phyloP scores from a whole-genome alignment of 495 filamentous ascomycete species.

The Lichenothelia convexa region DNA sequence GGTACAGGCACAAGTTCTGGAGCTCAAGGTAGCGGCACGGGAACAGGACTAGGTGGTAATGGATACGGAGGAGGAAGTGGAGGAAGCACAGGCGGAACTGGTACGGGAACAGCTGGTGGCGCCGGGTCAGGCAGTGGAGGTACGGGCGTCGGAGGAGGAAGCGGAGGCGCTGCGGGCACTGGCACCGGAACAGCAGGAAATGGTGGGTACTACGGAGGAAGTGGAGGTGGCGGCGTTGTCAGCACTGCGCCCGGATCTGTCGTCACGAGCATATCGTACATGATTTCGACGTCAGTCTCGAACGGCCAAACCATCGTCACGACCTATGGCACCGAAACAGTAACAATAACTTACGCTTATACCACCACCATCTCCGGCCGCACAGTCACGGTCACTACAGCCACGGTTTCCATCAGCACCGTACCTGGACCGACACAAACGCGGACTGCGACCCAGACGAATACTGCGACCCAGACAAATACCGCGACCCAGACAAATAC shows the following conservation, averaged over 20 bases:
- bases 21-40: not conserved
- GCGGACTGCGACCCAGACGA: not conserved
- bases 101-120: not conserved
- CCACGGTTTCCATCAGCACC: not conserved
- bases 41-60: not conserved
- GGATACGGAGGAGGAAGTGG: not conserved
- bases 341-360: not conserved
- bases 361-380: not conserved
- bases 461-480: not conserved
- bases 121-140: slow-evolving; percentile 1
- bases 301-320: slow-evolving; percentile 1
- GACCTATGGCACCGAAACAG: slow-evolving; percentile 1
- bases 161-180: not conserved
- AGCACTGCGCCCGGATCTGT: slow-evolving; percentile 3
- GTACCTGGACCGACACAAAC: not conserved
- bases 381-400: not conserved
- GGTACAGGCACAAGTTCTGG: not conserved
- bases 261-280: too few relatives aligned
- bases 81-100: not conserved
- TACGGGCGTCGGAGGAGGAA: slow-evolving; percentile 1
- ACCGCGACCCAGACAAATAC: too few relatives aligned
- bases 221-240: not conserved
- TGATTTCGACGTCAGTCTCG: not conserved
- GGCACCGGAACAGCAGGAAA: not conserved
- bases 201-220: not conserved